A percentile compares a stretch with the other conserved stretches of the same genome.
phyloP scores from a whole-genome alignment of 2,329 filamentous ascomycete genomes.

The Tolypocladium nubicola region DNA sequence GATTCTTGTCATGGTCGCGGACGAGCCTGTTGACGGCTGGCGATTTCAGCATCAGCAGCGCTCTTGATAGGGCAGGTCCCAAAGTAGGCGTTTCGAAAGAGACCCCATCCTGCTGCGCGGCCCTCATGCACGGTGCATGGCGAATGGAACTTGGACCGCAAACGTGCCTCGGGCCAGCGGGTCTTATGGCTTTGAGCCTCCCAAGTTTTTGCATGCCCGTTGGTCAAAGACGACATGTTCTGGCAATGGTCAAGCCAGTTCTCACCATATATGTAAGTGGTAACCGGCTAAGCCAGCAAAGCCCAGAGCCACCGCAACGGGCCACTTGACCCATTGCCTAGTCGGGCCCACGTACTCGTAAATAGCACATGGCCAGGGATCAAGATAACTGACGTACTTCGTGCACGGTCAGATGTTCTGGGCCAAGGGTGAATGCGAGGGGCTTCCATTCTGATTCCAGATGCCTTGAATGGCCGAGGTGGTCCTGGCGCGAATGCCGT shows the following conservation, averaged over 20 bases:
- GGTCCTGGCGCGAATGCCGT: not conserved
- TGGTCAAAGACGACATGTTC: no score
- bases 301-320: not conserved
- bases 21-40: not conserved
- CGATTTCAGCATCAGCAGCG: not conserved
- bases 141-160: not conserved
- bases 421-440: not conserved
- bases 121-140: not conserved
- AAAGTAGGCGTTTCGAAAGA: not conserved
- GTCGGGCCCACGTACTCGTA: not conserved
- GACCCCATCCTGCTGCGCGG: not conserved
- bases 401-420: not conserved
- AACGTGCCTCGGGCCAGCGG: not conserved
- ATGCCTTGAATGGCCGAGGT: not conserved
- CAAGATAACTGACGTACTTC: not conserved
- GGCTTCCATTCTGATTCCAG: not conserved
- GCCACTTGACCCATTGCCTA: not conserved
- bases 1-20: no score
- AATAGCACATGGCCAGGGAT: not conserved
- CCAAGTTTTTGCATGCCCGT: not conserved
- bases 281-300: not conserved
- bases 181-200: not conserved
- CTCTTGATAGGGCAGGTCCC: not conserved
- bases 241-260: not conserved
- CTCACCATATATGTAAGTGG: not conserved